Percentiles rank a stretch among this genome's conserved stretches.
Conservation (phyloP, 768 basidiomycete species). For the Coprinopsis cinerea region DNA sequence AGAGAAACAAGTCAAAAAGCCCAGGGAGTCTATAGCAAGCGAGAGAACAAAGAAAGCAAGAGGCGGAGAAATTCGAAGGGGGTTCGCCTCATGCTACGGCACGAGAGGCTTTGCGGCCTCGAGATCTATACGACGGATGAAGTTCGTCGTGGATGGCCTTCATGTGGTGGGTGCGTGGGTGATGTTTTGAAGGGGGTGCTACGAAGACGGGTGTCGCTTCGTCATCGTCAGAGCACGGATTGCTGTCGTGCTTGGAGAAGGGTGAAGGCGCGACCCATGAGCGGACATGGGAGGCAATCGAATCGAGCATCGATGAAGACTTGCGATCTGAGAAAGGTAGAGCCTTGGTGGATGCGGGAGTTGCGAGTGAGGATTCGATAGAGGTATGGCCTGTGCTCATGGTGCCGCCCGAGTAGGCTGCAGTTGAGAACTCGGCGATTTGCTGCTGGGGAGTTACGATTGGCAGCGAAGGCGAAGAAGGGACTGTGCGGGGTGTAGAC, state of each 20-base stretch:
- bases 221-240: not conserved
- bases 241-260: not conserved
- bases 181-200: not conserved
- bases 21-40: not conserved
- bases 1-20: not conserved
- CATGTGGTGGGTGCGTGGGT: not conserved
- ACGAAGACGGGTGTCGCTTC: not conserved
- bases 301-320: slow-evolving; percentile 28
- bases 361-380: slow-evolving; percentile 43
- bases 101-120: not conserved
- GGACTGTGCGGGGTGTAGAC: slow-evolving; percentile 31
- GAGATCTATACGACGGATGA: not conserved
- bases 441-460: slow-evolving; percentile 29
- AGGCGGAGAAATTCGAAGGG: not conserved
- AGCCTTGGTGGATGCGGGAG: slow-evolving; percentile 37
- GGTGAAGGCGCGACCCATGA: slow-evolving; percentile 38
- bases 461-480: slow-evolving; percentile 25
- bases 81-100: not conserved
- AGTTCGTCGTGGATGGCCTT: not conserved
- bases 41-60: not conserved
- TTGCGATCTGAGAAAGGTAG: slow-evolving; percentile 26
- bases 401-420: slow-evolving; percentile 19
- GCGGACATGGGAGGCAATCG: slow-evolving; percentile 37
- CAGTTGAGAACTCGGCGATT: slow-evolving; percentile 24
- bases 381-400: slow-evolving; percentile 32